Percentiles rank a stretch among this genome's conserved stretches.
Conservation (phyloP, 169 alveolate genomes). For the Eimeria tenella region DNA sequence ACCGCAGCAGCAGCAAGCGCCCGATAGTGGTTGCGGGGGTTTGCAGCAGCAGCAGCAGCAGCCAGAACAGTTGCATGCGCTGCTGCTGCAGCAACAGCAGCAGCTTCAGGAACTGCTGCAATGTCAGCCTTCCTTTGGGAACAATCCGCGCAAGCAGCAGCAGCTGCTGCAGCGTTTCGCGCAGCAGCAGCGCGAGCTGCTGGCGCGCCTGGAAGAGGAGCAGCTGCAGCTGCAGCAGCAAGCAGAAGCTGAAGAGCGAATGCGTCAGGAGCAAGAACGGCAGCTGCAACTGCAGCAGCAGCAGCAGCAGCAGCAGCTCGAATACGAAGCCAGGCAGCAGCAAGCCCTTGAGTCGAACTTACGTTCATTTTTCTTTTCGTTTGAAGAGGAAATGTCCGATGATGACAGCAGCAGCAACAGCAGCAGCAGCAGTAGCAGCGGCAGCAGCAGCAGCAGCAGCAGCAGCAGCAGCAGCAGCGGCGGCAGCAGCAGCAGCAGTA, state of each 20-base stretch:
- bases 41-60: constrained; percentile 25
- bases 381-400: constrained; percentile 8
- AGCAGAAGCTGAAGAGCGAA: neutral
- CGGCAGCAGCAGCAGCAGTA: constrained; percentile 20
- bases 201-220: constrained; percentile 32
- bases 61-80: constrained; percentile 30
- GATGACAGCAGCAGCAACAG: neutral
- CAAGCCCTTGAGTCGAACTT: constrained; percentile 18
- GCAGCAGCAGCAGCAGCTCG: constrained; percentile 32
- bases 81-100: constrained; percentile 39
- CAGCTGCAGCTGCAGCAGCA: constrained; percentile 37
- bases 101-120: constrained; percentile 46
- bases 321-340: neutral
- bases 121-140: neutral
- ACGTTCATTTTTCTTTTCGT: constrained; percentile 23
- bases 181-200: constrained; percentile 30
- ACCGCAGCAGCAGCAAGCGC: neutral
- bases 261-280: neutral
- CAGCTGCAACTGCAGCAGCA: constrained; percentile 36
- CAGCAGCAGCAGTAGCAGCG: constrained; percentile 32
- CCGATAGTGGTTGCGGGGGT: neutral
- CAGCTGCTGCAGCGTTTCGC: constrained; percentile 17
- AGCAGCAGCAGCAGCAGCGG: constrained; percentile 36
- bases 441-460: constrained; percentile 31
- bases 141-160: constrained; percentile 5